A percentile compares a stretch with the other conserved stretches of the same genome.
Evolutionary conservation across 1,284 basidiomycete genomes (phyloP).

Genomic region (Fomitopsis palustris): DNA sequence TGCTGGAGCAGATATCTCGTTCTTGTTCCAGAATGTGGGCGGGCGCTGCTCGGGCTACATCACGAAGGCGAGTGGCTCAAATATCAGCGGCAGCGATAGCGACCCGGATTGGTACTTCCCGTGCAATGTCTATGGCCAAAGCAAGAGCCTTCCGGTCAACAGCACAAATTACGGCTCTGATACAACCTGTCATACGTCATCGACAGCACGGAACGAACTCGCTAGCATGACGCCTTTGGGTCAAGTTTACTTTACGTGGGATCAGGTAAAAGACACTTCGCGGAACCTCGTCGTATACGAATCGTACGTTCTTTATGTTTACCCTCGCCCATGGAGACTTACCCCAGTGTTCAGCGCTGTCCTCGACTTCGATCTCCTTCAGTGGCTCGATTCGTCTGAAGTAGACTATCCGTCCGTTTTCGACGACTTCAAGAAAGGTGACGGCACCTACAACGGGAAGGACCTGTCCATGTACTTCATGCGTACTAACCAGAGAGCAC

Average conservation of each 20-base stretch:
- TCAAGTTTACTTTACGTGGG: constrained; percentile 93
- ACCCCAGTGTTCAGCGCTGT: constrained; percentile 55
- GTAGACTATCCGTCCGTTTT: constrained; percentile 84
- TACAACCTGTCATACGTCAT: constrained; percentile 73
- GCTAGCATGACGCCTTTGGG: constrained; percentile 56
- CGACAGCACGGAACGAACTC: constrained; percentile 51
- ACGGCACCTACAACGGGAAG: constrained; percentile 75
- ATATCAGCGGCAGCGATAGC: constrained; percentile 57
- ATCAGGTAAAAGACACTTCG: constrained; percentile 64
- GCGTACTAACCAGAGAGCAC: constrained; percentile 57
- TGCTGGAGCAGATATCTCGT: constrained; percentile 85
- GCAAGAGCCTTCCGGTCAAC: constrained; percentile 63
- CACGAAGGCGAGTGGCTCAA: constrained; percentile 64
- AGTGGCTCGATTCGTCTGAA: constrained; percentile 78
- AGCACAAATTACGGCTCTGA: constrained; percentile 59
- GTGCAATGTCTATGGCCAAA: constrained; percentile 85
- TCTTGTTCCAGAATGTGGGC: constrained; percentile 93
- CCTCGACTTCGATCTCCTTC: constrained; percentile 81
- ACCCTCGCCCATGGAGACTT: neutral
- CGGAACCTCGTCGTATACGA: constrained; percentile 91
- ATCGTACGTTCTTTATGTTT: constrained; percentile 51
- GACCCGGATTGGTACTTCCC: constrained; percentile 90
- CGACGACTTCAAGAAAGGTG: constrained; percentile 67
- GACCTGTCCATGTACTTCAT: constrained; percentile 85
- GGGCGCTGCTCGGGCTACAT: constrained; percentile 79